Base-by-base conservation (phyloP, 1,139 yeast species). In the Hansenula sp. region DNA sequence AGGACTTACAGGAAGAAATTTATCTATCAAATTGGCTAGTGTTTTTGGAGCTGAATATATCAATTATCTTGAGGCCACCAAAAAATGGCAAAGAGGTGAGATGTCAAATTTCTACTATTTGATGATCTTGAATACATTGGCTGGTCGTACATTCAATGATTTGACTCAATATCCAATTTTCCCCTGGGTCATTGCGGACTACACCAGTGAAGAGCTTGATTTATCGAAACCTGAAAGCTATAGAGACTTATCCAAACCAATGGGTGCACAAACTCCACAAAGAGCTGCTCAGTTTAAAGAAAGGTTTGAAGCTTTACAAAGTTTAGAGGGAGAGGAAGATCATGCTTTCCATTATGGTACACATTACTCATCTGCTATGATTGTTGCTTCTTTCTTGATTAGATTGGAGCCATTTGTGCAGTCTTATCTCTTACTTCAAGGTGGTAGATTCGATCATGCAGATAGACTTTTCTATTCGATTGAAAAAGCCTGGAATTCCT, bases 281-380 rank as follows among this genome's bases (percentile, higher is more conserved):
- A 68, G 96, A 43, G 85, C 80, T 2, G 49, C 56, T 1, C 78
- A 79, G 51, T 87, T 87, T 52, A 63, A 65, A 38, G 92, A 85
- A 42, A 62, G 96, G 39, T 87, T 69, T 51, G 81, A 80, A 29
- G 89, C 94, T 0, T 58, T 83, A 37, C 71, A 66, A 28, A 75
- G 82, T 45, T 63, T 86, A 12, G 64, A 63, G 1, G 80, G 78
- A 41, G 68, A 71, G 26, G 54, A 57, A 20, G 58, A 74, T 0
- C 88, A 89, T 0, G 84, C 96, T 0, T 87, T 87, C 60, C 95
- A 87, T 59, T 87, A 87, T 55, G 96, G 96, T 3, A 87, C 96
- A 0, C 96, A 87, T 59, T 87, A 87, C 57, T 86, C 95, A 0
- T 85, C 95, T 0, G 95, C 96, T 0, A 87, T 87, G 96, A 86